phyloP scores from a whole-genome alignment of 768 basidiomycete genomes.

The Mycena vulgaris region DNA sequence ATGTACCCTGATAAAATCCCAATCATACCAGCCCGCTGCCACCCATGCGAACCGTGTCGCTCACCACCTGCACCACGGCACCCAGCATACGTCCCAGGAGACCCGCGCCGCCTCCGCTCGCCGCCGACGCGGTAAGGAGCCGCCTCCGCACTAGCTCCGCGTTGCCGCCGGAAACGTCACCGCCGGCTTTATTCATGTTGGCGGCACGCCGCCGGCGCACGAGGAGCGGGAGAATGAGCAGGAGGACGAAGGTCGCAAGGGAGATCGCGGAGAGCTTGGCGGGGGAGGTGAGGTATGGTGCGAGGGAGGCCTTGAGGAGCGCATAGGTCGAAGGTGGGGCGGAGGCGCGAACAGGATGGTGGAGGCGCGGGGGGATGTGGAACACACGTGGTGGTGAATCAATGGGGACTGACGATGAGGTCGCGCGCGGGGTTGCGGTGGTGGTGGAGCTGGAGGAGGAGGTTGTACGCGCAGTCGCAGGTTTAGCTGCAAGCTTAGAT shows the following conservation, averaged over 20 bases:
- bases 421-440: constrained; percentile 57
- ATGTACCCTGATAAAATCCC: background rate
- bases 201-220: constrained; percentile 55
- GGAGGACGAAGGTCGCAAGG: constrained; percentile 61
- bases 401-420: constrained; percentile 51
- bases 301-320: constrained; percentile 64
- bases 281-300: constrained; percentile 62
- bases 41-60: constrained; percentile 83
- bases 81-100: constrained; percentile 62
- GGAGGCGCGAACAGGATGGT: constrained; percentile 40
- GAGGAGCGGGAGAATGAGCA: constrained; percentile 61
- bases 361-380: constrained; percentile 30
- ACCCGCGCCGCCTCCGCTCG: constrained; percentile 54
- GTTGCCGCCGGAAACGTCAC: constrained; percentile 51
- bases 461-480: constrained; percentile 36
- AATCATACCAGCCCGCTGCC: constrained; percentile 78
- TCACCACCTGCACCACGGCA: constrained; percentile 66
- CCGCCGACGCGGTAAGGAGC: constrained; percentile 59
- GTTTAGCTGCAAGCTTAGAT: constrained; percentile 44
- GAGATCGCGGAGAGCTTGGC: constrained; percentile 57
- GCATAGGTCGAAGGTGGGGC: constrained; percentile 52
- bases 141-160: constrained; percentile 73
- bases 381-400: constrained; percentile 40
- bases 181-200: constrained; percentile 18
- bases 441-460: constrained; percentile 53